Conservation (phyloP, 1,284 basidiomycete genomes). For the Ceratobasidium theobromae region DNA sequence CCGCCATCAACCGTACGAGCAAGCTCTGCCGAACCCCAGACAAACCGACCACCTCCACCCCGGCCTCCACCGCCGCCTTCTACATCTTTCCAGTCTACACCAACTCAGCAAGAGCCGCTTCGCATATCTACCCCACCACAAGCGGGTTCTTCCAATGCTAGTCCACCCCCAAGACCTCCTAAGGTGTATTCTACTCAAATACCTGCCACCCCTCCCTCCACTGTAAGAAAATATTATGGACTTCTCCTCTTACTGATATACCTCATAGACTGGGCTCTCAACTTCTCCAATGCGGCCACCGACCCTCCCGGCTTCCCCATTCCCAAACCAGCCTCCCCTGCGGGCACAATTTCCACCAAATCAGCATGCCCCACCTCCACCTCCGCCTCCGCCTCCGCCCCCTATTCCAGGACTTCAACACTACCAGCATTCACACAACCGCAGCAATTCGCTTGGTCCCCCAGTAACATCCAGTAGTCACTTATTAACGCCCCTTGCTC, state of each 20-base stretch:
- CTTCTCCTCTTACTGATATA: neutral
- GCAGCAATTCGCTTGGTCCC: constrained; percentile 18
- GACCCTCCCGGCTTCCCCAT: constrained; percentile 10
- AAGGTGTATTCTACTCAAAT: constrained; percentile 4
- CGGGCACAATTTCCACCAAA: constrained; percentile 13
- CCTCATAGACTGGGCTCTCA: neutral
- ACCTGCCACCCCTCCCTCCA: neutral
- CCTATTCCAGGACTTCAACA: constrained; percentile 27
- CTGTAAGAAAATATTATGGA: neutral
- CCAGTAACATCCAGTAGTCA: neutral
- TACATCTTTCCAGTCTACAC: constrained; percentile 34
- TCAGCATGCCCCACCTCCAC: constrained; percentile 36
- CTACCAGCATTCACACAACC: constrained; percentile 13
- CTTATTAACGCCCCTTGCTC: neutral
- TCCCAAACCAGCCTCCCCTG: constrained; percentile 1
- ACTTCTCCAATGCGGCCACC: neutral
- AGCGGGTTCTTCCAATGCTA: neutral
- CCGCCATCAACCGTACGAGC: constrained; percentile 35
- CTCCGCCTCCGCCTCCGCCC: constrained; percentile 37
- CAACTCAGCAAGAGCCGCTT: neutral
- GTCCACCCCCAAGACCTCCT: constrained; percentile 29
- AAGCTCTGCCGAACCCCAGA: constrained; percentile 38
- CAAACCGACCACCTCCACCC: constrained; percentile 38
- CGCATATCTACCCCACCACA: neutral
- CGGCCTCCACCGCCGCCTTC: constrained; percentile 39